A percentile compares a stretch with the other conserved stretches of the same genome.
Evolutionary conservation across 441 rosid genomes (phyloP).

Genomic region (Corymbia calophylla): DNA sequence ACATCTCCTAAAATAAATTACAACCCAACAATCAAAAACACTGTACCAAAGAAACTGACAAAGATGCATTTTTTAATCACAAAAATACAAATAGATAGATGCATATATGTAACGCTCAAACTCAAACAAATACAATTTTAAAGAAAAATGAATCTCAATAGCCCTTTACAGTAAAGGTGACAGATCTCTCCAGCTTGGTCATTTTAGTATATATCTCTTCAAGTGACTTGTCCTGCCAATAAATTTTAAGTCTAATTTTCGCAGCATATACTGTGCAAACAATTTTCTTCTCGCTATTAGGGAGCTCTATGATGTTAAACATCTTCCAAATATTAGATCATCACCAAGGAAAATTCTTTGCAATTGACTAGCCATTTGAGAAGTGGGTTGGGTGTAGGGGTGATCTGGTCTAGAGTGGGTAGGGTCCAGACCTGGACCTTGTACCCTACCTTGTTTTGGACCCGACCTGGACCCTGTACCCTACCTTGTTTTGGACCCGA

Average conservation of each 20-base stretch:
- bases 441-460: no score
- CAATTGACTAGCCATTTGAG: neutral
- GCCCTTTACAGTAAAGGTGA: neutral
- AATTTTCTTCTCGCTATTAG: neutral
- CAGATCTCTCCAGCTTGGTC: neutral
- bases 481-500: no score
- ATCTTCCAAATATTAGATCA: neutral
- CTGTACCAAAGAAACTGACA: no score
- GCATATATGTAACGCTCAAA: no score
- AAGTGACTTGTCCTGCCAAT: neutral
- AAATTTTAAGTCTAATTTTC: neutral
- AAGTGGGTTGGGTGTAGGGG: neutral
- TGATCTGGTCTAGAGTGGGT: no score
- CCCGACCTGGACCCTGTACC: no score
- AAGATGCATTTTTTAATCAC: no score
- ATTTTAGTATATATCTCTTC: neutral
- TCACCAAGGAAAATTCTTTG: neutral
- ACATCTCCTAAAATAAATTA: no score
- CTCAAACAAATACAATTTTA: neutral
- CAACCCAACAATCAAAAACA: no score
- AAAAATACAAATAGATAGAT: no score
- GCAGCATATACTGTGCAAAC: neutral
- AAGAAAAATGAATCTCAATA: neutral
- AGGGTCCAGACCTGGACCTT: no score
- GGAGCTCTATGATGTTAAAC: neutral